Evolutionary conservation across 2,329 filamentous ascomycete genomes (phyloP).

Genomic region (Colletotrichum spaethianum): DNA sequence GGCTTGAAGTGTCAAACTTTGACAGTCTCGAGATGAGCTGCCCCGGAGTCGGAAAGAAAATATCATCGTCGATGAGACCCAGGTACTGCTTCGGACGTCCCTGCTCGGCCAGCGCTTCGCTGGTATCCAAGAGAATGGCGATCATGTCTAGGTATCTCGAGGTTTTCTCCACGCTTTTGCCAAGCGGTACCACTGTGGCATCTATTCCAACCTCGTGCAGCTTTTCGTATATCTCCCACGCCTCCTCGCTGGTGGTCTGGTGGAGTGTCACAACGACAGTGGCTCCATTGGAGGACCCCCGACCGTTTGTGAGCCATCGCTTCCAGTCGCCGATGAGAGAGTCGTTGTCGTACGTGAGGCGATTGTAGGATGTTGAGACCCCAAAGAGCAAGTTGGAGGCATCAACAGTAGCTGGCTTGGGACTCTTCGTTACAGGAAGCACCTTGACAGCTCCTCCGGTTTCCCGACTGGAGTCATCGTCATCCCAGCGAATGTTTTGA

Average conservation of each 20-base stretch:
- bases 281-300: conserved; percentile 58
- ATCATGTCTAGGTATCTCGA: conserved; percentile 57
- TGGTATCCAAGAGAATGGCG: conserved; percentile 51
- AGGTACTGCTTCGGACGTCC: conserved; percentile 58
- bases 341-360: conserved; percentile 55
- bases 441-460: conserved; percentile 42
- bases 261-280: conserved; percentile 59
- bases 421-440: conserved; percentile 52
- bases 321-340: conserved; percentile 59
- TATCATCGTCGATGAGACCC: conserved; percentile 61
- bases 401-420: conserved; percentile 52
- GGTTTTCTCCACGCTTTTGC: conserved; percentile 50
- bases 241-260: conserved; percentile 52
- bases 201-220: conserved; percentile 26
- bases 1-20: conserved; percentile 47
- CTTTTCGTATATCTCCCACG: conserved; percentile 47
- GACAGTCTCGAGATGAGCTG: conserved; percentile 56
- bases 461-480: not conserved
- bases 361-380: conserved; percentile 56
- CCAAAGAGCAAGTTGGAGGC: conserved; percentile 54
- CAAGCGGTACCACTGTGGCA: conserved; percentile 50
- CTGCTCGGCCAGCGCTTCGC: conserved; percentile 51
- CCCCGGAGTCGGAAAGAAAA: conserved; percentile 61
- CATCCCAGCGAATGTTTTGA: conserved; percentile 22
- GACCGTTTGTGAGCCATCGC: conserved; percentile 61